These are phyloP conservation scores for Macrolepiota dolichaula DNA, from an alignment of 768 basidiomycete species.

Conservation along the genomic window DNA sequence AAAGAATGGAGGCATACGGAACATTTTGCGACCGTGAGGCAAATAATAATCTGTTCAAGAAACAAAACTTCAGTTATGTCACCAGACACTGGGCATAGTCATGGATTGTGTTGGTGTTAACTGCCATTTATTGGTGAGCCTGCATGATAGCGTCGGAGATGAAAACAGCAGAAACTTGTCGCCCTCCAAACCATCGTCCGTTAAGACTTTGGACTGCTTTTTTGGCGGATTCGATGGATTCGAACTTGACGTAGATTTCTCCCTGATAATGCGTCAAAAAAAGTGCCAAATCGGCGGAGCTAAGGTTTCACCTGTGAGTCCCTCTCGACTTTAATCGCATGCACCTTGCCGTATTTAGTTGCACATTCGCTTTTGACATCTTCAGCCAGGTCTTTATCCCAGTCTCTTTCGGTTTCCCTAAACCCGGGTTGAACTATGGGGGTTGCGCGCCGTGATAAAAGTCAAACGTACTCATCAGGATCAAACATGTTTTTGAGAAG, in stretches of 20 bases:
- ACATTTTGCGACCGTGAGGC: conserved; percentile 24
- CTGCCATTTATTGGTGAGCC: conserved; percentile 64
- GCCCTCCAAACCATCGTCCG: conserved; percentile 96
- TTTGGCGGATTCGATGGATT: conserved; percentile 72
- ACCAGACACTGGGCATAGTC: not conserved
- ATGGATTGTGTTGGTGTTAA: not conserved
- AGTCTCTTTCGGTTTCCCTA: conserved; percentile 93
- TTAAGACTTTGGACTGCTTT: conserved; percentile 88
- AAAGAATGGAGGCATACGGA: conserved; percentile 24
- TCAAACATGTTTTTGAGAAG: conserved; percentile 95
- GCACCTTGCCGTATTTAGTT: conserved; percentile 83
- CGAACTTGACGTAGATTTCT: conserved; percentile 96
- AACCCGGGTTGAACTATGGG: conserved; percentile 4
- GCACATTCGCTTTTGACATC: conserved; percentile 96
- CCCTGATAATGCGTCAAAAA: conserved; percentile 51
- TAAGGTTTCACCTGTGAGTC: conserved; percentile 79
- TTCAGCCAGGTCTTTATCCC: conserved; percentile 94
- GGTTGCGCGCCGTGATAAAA: not conserved
- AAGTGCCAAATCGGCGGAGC: not conserved
- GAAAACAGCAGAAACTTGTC: conserved; percentile 81
- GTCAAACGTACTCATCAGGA: conserved; percentile 80
- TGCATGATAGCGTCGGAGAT: conserved; percentile 94
- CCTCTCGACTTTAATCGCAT: conserved; percentile 88
- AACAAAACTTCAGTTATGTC: conserved; percentile 29
- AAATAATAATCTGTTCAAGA: conserved; percentile 24